phyloP scores from a whole-genome alignment of 495 filamentous ascomycete species.

The Choiromyces venosus region DNA sequence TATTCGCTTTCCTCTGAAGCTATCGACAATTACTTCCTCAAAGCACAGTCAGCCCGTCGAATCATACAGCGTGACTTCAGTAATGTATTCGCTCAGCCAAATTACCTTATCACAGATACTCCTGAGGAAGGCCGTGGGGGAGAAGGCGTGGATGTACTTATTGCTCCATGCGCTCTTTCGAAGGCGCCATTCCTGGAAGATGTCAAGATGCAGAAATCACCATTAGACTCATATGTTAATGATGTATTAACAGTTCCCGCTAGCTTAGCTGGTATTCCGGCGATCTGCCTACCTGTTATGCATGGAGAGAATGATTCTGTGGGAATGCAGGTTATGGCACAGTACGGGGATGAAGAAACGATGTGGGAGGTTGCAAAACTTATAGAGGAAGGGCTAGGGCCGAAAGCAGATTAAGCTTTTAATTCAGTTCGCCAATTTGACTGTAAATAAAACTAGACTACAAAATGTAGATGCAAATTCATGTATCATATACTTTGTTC shows the following conservation, averaged over 20 bases:
- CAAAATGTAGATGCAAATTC: neutral
- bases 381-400: constrained; percentile 40
- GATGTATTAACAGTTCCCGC: constrained; percentile 96
- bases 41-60: constrained; percentile 81
- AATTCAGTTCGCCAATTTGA: neutral
- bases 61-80: constrained; percentile 84
- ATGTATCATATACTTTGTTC: neutral
- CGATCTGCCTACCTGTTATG: constrained; percentile 72
- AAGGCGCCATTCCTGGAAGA: constrained; percentile 61
- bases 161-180: constrained; percentile 83
- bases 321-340: constrained; percentile 84
- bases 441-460: neutral
- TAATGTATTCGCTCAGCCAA: constrained; percentile 59
- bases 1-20: constrained; percentile 86
- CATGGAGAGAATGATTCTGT: constrained; percentile 46
- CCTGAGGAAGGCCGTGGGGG: constrained; percentile 47
- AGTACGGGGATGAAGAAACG: constrained; percentile 78
- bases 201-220: constrained; percentile 44
- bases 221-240: constrained; percentile 68
- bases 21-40: constrained; percentile 93
- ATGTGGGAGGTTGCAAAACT: constrained; percentile 54
- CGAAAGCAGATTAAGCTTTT: neutral
- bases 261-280: constrained; percentile 84
- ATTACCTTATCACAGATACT: constrained; percentile 56
- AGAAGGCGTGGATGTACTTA: constrained; percentile 69